Evolutionary conservation across 148 eudicot genomes (phyloP), one percentile per base, ranked within the genome.

Genomic region (Hydrangea macrophylla): DNA sequence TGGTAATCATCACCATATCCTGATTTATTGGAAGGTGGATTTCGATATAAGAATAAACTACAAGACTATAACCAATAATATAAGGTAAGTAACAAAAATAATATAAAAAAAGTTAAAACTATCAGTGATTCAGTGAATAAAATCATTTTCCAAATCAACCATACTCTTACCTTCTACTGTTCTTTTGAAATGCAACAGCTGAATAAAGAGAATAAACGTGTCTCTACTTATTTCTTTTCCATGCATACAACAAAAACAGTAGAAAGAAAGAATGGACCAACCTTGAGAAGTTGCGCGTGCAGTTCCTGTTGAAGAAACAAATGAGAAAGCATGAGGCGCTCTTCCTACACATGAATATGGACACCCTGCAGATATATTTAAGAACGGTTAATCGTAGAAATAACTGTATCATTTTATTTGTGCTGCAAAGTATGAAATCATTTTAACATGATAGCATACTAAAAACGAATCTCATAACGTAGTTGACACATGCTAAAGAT

Each of bases 271-370:
- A 37, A 45, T 31, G 32, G 51, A 67, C 82, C 13, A 70, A 94
- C 97, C 97, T 88, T 87, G 97, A 60, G 85, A 86, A 70, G 83
- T 79, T 67, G 86, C 89, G 20, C 81, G 85, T 31, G 98, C 98
- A 57, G 92, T 86, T 71, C 91, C 92, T 39, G 81, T 70, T 10
- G 82, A 76, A 44, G 96, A 84, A 55, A 58, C 70, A 79, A 88
- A 90, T 32, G 76, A 26, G 68, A 94, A 94, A 30, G 92, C 97
- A 44, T 87, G 84, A 56, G 98, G 90, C 31, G 98, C 92, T 79
- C 70, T 88, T 55, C 72, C 84, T 59, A 90, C 98, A 78, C 98
- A 94, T 62, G 98, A 94, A 75, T 83, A 90, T 27, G 96, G 91
- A 72, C 98, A 94, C 23, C 90, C 98, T 94, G 86, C 71, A 64